Evolutionary conservation across 257 asterid species (phyloP).

Genomic region (Haberlea rhodopensis): DNA sequence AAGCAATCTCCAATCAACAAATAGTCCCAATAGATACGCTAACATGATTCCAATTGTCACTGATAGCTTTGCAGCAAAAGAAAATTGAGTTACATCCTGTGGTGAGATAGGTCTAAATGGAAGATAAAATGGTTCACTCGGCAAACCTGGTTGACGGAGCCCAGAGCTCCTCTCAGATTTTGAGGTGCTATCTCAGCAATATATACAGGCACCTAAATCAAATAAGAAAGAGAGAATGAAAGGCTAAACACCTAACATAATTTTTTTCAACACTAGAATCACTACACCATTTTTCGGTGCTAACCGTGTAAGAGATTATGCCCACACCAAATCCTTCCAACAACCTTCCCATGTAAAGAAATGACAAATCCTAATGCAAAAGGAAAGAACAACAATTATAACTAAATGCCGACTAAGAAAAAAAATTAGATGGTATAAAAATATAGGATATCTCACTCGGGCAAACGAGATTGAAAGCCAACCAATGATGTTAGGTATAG

Average conservation of each 20-base stretch:
- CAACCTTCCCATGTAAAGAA: constrained; percentile 96
- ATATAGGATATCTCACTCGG: constrained; percentile 31
- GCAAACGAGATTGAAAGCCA: constrained; percentile 58
- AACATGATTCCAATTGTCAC: constrained; percentile 89
- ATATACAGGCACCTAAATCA: constrained; percentile 78
- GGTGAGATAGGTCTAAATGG: constrained; percentile 16
- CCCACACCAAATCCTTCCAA: constrained; percentile 98
- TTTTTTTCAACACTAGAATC: constrained; percentile 21
- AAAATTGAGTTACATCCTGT: constrained; percentile 14
- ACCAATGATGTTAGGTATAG: constrained; percentile 55
- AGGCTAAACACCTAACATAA: background rate
- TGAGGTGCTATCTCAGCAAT: constrained; percentile 95
- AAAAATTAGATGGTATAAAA: background rate
- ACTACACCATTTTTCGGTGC: constrained; percentile 6
- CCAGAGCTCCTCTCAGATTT: constrained; percentile 76
- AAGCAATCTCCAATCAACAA: constrained; percentile 28
- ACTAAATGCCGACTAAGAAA: background rate
- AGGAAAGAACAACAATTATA: background rate
- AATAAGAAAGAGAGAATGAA: constrained; percentile 13
- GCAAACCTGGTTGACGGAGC: constrained; percentile 89
- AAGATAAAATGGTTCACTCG: background rate
- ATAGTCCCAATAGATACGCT: constrained; percentile 70
- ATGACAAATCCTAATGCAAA: constrained; percentile 57
- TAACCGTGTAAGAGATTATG: constrained; percentile 80
- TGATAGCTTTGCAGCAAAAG: constrained; percentile 50